These are phyloP conservation scores for Coffea eugenioides DNA, from an alignment of 257 asterid species.

Conservation along the genomic window DNA sequence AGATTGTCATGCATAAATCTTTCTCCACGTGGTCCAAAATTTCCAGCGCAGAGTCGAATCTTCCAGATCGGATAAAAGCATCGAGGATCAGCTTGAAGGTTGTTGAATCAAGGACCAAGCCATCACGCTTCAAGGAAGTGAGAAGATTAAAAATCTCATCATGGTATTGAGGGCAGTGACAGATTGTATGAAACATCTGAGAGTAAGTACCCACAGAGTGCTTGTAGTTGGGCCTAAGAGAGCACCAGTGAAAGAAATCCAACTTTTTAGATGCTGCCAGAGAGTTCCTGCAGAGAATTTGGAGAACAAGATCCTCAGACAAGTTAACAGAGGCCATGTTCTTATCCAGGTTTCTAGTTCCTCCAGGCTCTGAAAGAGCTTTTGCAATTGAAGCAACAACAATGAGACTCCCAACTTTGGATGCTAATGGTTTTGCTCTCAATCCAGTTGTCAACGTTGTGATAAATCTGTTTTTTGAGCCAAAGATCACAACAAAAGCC, in stretches of 20 bases:
- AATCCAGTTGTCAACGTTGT: conserved; percentile 2
- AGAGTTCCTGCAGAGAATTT: conserved; percentile 56
- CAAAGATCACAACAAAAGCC: conserved; percentile 18
- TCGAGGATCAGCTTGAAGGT: conserved; percentile 69
- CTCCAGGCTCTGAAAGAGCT: conserved; percentile 64
- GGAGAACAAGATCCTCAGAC: conserved; percentile 62
- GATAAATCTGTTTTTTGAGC: conserved; percentile 14
- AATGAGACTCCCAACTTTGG: conserved; percentile 52
- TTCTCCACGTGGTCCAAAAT: conserved; percentile 59
- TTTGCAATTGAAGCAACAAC: conserved; percentile 70
- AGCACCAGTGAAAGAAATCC: conserved; percentile 77
- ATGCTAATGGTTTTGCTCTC: conserved; percentile 13
- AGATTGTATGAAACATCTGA: conserved; percentile 58
- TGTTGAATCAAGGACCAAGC: conserved; percentile 51
- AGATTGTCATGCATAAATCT: conserved; percentile 33
- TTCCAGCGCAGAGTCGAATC: conserved; percentile 64
- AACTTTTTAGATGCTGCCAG: conserved; percentile 53
- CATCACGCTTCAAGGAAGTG: conserved; percentile 52
- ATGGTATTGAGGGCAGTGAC: conserved; percentile 37
- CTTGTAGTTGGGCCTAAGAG: conserved; percentile 54
- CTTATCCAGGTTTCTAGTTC: conserved; percentile 48
- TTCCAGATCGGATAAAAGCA: conserved; percentile 58
- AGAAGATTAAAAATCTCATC: conserved; percentile 53
- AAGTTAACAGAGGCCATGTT: conserved; percentile 41
- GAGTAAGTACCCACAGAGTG: conserved; percentile 64